Conservation (phyloP, 768 basidiomycete genomes). For the Suillus plorans region DNA sequence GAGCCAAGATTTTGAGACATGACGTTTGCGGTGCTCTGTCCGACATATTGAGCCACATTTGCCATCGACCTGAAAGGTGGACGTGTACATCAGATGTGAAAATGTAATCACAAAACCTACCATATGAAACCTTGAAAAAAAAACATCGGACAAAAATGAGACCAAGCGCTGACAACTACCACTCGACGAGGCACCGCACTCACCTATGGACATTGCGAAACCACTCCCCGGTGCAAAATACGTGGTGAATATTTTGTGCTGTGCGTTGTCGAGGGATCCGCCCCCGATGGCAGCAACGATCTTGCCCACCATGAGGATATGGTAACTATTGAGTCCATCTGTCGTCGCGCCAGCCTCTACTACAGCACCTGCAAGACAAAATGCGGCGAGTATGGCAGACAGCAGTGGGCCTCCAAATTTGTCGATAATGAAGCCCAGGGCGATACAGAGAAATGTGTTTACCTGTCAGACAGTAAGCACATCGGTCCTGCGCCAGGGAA, state of each 20-base stretch:
- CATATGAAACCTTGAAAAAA: constrained; percentile 33
- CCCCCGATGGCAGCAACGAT: constrained; percentile 41
- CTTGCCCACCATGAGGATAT: constrained; percentile 39
- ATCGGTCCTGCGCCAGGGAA: neutral
- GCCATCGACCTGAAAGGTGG: constrained; percentile 31
- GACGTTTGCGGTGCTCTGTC: constrained; percentile 42
- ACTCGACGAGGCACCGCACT: neutral
- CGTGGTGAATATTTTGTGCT: constrained; percentile 44
- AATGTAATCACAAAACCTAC: constrained; percentile 13
- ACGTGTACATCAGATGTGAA: neutral
- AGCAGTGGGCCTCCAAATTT: constrained; percentile 39
- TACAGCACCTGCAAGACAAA: constrained; percentile 36
- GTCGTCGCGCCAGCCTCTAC: constrained; percentile 41
- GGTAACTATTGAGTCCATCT: constrained; percentile 38
- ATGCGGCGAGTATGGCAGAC: constrained; percentile 37
- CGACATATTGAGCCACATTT: constrained; percentile 41
- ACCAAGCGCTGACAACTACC: neutral
- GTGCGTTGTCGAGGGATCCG: constrained; percentile 42
- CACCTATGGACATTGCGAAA: constrained; percentile 38
- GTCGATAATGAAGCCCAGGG: constrained; percentile 40
- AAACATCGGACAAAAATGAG: neutral
- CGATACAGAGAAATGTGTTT: constrained; percentile 44
- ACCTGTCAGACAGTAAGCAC: constrained; percentile 21
- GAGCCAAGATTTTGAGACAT: constrained; percentile 38
- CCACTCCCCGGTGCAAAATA: constrained; percentile 44